Base-by-base conservation (phyloP, 2,329 filamentous ascomycete genomes). In the Teratosphaeria zuluensis region DNA sequence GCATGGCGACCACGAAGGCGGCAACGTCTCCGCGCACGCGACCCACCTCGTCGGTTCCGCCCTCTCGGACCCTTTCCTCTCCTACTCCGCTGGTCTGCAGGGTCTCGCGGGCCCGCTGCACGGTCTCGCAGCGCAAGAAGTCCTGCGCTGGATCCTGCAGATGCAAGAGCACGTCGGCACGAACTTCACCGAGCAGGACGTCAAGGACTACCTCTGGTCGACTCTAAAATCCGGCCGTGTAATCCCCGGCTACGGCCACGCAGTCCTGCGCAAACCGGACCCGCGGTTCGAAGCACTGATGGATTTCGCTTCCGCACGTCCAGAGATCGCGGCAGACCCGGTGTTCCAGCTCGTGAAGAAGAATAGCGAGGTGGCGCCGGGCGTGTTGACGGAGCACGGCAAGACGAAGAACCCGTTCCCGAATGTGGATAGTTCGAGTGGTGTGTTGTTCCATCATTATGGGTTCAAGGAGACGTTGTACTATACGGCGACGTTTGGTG, bases 401-500 rank as follows among this genome's bases (percentile, higher is more conserved):
- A 97, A 96, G 70, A 74, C 72, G 56, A 74, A 74, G 69, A 74
- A 74, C 65, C 72, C 94, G 1, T 95, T 92, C 77, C 94, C 94
- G 64, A 99, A 99, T 73, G 94, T 99, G 62, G 94, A 99, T 76
- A 91, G 88, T 54, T 87, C 85, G 63, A 96, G 91, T 0, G 94
- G 94, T 64, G 92, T 97, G 5, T 82, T 99, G 54, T 97, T 99
- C 84, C 87, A 97, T 77, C 91, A 97, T 80, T 99, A 96, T 73
- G 94, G 92, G 59, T 96, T 99, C 85, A 88, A 89, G 74, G 90
- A 97, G 79, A 96, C 92, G 0, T 81, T 97, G 11, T 99, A 97
- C 81, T 99, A 97, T 79, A 87, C 84, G 16, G 84, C 84, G 9
- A 85, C 84, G 5, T 87, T 87, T 66, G 84, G 84, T 66, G 84